A percentile compares a stretch with the other conserved stretches of the same genome.
These are phyloP conservation scores for Fusarium sp. DNA, from an alignment of 2,329 filamentous ascomycete species.

Conservation along the genomic window DNA sequence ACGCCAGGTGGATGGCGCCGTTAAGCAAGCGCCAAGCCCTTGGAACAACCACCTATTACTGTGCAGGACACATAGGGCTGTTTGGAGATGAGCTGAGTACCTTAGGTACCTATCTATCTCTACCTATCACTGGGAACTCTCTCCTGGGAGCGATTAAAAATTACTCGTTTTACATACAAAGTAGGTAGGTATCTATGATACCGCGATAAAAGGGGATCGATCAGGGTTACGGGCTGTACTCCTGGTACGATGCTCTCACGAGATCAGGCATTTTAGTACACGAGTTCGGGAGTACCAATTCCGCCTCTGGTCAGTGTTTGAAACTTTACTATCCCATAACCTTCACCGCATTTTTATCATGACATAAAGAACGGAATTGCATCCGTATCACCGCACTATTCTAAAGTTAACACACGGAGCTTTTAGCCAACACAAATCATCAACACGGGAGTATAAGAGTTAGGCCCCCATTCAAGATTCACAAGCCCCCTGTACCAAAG, in stretches of 20 bases:
- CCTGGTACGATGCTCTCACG: constrained; percentile 1
- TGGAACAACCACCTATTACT: constrained; percentile 1
- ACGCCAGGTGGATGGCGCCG: constrained; percentile 19
- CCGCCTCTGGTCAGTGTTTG: neutral
- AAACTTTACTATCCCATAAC: neutral
- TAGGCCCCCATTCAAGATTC: constrained; percentile 6
- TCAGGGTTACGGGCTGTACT: neutral
- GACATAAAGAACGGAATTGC: constrained; percentile 5
- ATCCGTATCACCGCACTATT: neutral
- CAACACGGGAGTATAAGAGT: constrained; percentile 2
- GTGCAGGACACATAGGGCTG: constrained; percentile 9
- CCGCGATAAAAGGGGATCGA: neutral
- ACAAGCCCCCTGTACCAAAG: constrained; percentile 33
- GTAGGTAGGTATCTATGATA: neutral
- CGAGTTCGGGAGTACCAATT: neutral
- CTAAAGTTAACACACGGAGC: neutral
- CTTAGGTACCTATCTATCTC: too few species aligned
- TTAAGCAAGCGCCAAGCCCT: constrained; percentile 24
- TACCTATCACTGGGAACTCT: neutral
- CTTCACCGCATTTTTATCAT: constrained; percentile 22
- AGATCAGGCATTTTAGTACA: neutral
- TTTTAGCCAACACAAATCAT: neutral
- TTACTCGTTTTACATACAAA: neutral
- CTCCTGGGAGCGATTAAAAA: neutral
- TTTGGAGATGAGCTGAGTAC: neutral